phyloP scores from a whole-genome alignment of 106 monocot genomes.

The Chionographis japonica region DNA sequence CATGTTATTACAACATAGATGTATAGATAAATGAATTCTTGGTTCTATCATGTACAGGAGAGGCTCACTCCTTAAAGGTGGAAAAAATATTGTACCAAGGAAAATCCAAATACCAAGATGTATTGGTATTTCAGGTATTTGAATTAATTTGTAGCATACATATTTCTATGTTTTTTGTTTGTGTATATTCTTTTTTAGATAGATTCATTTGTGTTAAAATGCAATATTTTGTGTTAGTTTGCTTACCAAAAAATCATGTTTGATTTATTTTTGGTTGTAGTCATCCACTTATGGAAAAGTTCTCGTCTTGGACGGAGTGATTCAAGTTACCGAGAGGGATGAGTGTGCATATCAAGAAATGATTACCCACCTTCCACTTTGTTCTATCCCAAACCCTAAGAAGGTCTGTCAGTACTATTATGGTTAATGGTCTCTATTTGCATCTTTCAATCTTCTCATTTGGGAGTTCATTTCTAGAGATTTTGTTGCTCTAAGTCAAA shows the following conservation, averaged over 20 bases:
- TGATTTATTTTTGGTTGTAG: constrained; percentile 15
- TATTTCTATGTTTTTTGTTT: background rate
- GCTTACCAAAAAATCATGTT: background rate
- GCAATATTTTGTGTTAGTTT: background rate
- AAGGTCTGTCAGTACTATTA: constrained; percentile 16
- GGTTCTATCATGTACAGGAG: constrained; percentile 19
- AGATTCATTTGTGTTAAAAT: background rate
- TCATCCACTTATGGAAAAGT: constrained; percentile 49
- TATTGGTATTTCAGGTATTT: constrained; percentile 43
- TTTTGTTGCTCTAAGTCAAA: no score
- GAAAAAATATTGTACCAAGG: constrained; percentile 34
- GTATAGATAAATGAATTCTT: background rate
- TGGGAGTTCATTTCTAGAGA: no score
- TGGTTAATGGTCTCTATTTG: background rate
- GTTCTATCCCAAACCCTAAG: constrained; percentile 39
- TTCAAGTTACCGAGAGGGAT: constrained; percentile 51
- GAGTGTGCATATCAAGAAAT: constrained; percentile 54
- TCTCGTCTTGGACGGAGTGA: constrained; percentile 50
- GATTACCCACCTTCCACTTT: constrained; percentile 48
- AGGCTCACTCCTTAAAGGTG: constrained; percentile 48
- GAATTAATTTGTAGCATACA: background rate
- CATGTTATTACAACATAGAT: no score
- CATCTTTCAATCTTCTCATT: background rate
- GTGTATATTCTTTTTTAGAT: background rate
- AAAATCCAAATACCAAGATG: constrained; percentile 42